Conservation (phyloP, 176 grass and related monocot genomes). For the Tillandsia leiboldiana region DNA sequence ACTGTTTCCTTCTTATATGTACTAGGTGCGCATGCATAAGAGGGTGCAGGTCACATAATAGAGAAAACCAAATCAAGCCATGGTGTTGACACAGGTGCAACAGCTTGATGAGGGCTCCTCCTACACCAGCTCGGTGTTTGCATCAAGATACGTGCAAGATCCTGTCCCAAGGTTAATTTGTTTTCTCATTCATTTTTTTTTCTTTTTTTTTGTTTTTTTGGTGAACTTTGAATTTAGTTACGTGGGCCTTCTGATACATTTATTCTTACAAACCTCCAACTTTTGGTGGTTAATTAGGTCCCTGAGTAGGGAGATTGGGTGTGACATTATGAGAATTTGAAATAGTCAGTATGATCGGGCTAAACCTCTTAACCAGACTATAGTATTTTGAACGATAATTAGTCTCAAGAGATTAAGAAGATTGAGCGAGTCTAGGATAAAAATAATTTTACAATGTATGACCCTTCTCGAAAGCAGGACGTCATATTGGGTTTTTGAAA, state of each 20-base stretch:
- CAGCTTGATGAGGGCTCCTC: slow-evolving; percentile 18
- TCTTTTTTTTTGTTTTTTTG: background rate
- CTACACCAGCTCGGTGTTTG: slow-evolving; percentile 41
- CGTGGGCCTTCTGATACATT: too few relatives aligned
- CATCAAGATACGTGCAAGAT: slow-evolving; percentile 74
- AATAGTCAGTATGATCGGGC: background rate
- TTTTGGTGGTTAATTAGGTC: too few relatives aligned
- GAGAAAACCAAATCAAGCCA: background rate
- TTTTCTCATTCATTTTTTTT: background rate
- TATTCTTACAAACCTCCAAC: too few relatives aligned
- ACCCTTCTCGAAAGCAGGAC: too few relatives aligned
- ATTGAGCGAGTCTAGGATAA: background rate
- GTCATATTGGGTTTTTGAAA: too few relatives aligned
- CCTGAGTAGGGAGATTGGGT: too few relatives aligned
- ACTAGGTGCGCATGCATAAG: background rate
- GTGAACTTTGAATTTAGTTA: background rate
- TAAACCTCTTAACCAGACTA: too few relatives aligned
- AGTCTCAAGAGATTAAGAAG: too few relatives aligned
- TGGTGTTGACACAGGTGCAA: slow-evolving; percentile 66
- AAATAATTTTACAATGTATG: background rate
- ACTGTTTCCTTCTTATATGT: background rate
- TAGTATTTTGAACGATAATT: too few relatives aligned
- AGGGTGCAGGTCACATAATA: background rate
- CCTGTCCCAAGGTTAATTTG: slow-evolving; percentile 45
- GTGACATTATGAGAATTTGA: background rate